phyloP scores from a whole-genome alignment of 495 filamentous ascomycete genomes.

The Aspergillus olivimuriae region DNA sequence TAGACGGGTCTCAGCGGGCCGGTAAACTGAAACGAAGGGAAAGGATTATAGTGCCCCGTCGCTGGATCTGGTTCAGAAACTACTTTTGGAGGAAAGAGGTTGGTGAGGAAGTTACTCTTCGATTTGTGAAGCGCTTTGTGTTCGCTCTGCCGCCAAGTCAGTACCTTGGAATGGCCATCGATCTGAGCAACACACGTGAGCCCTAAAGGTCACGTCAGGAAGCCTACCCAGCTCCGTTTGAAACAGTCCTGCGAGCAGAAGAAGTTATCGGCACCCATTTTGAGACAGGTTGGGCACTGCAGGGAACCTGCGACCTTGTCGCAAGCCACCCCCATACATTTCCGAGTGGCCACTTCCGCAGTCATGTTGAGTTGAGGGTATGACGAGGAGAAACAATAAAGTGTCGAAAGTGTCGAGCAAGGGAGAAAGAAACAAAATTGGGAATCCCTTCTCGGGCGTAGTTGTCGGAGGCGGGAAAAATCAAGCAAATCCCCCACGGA shows the following conservation, averaged over 20 bases:
- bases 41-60: constrained; percentile 83
- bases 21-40: constrained; percentile 76
- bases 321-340: constrained; percentile 78
- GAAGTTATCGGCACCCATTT: constrained; percentile 81
- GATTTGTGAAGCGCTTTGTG: constrained; percentile 85
- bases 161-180: neutral
- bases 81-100: constrained; percentile 62
- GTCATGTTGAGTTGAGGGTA: constrained; percentile 5
- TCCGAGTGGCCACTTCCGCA: constrained; percentile 44
- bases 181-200: constrained; percentile 11
- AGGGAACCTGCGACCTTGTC: constrained; percentile 73
- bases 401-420: neutral
- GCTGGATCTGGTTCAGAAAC: constrained; percentile 87
- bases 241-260: constrained; percentile 99
- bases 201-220: constrained; percentile 23
- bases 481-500: constrained; percentile 1
- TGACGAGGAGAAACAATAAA: neutral
- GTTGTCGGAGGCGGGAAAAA: neutral
- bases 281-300: constrained; percentile 92
- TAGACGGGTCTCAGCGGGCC: constrained; percentile 82
- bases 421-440: too few species aligned
- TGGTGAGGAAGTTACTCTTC: constrained; percentile 69
- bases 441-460: neutral
- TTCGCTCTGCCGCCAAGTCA: constrained; percentile 47
- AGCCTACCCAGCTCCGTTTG: constrained; percentile 91